Percentiles rank a stretch among this genome's conserved stretches.
Conservation (phyloP, 2,329 filamentous ascomycete species). For the Scytalidium lignicola region DNA sequence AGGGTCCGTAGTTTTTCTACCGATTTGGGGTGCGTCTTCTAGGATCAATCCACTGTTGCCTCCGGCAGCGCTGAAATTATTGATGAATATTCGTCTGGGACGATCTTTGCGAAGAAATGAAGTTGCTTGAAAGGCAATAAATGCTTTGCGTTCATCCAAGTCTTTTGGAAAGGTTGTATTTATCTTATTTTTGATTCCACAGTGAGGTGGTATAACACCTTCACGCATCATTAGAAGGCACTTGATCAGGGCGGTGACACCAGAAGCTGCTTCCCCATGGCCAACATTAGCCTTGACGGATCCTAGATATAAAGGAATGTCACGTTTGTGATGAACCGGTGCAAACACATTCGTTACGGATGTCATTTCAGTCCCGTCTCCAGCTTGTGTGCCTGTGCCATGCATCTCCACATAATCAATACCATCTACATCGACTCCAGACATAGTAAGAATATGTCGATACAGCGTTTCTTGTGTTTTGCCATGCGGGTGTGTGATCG, state of each 20-base stretch:
- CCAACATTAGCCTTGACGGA: conserved; percentile 31
- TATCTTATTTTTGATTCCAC: conserved; percentile 29
- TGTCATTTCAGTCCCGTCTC: conserved; percentile 76
- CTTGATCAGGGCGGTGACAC: conserved; percentile 29
- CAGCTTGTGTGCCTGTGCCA: conserved; percentile 81
- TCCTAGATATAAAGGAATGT: conserved; percentile 43
- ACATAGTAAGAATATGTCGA: conserved; percentile 63
- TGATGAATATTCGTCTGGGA: conserved; percentile 35
- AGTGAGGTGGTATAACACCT: conserved; percentile 25
- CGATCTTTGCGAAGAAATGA: conserved; percentile 25
- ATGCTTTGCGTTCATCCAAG: conserved; percentile 30
- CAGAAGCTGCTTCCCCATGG: conserved; percentile 30
- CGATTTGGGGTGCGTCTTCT: conserved; percentile 27
- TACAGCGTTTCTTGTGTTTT: conserved; percentile 72
- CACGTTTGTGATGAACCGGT: conserved; percentile 42
- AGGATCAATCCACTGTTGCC: conserved; percentile 27
- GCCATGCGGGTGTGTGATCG: conserved; percentile 78
- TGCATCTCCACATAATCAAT: conserved; percentile 87
- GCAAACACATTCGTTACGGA: conserved; percentile 66
- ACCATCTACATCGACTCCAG: conserved; percentile 69
- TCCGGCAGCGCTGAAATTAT: conserved; percentile 42
- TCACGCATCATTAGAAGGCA: conserved; percentile 27
- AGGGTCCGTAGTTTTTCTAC: conserved; percentile 32
- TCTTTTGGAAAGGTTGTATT: conserved; percentile 28
- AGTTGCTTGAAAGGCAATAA: conserved; percentile 18